Evolutionary conservation across 164 flowering plant genomes (phyloP).

Genomic region (Nymphaea colorata): DNA sequence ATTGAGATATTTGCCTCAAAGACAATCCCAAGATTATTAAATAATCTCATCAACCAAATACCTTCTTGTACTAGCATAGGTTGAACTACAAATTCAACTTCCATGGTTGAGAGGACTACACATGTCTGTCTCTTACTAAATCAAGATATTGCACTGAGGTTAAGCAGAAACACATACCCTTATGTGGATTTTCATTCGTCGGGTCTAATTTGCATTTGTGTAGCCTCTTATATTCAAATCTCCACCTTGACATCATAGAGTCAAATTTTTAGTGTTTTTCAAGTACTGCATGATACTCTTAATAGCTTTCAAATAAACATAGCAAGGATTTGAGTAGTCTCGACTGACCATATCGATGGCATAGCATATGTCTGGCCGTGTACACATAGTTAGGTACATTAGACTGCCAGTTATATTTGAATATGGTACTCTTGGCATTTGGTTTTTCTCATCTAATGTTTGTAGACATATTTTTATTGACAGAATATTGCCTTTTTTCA

Average conservation of each 20-base stretch:
- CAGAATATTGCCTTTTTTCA: neutral
- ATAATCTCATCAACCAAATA: neutral
- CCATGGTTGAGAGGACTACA: neutral
- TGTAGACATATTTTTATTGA: neutral
- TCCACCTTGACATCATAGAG: neutral
- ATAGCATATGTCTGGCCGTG: neutral
- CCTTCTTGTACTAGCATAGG: neutral
- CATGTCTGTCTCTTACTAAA: neutral
- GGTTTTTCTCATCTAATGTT: slow-evolving; percentile 1
- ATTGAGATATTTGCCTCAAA: too few species aligned
- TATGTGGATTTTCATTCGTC: neutral
- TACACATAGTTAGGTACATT: neutral
- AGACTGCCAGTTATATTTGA: neutral
- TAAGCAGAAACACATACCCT: neutral
- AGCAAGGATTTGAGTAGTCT: neutral
- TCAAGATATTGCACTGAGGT: neutral
- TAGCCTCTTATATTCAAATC: neutral
- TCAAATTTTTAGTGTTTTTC: neutral
- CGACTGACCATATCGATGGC: neutral
- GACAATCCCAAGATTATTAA: too few species aligned
- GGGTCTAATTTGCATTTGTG: neutral
- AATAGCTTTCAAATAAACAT: neutral
- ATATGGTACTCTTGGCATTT: neutral
- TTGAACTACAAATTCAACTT: neutral
- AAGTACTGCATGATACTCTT: slow-evolving; percentile 1